phyloP scores from a whole-genome alignment of 192 early-diverging fungal genomes.

The Linderina pennispora region DNA sequence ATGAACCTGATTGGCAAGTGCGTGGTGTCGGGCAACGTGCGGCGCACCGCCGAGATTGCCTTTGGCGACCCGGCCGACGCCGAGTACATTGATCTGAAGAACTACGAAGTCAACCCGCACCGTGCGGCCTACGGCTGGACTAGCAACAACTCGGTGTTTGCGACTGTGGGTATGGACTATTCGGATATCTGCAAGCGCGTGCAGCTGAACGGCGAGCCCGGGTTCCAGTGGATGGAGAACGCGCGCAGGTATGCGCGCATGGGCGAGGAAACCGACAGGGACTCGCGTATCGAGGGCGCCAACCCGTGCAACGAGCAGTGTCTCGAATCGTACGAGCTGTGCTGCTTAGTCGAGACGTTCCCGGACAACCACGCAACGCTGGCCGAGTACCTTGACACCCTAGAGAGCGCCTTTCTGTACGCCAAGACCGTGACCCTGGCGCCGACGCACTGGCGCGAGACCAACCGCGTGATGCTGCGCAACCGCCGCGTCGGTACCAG shows the following conservation, averaged over 20 bases:
- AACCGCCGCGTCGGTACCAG: constrained; percentile 48
- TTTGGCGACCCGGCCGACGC: constrained; percentile 38
- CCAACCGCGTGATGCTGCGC: constrained; percentile 45
- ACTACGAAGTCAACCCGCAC: constrained; percentile 46
- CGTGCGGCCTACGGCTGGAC: constrained; percentile 46
- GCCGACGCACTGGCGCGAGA: constrained; percentile 42
- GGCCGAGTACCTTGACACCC: constrained; percentile 40
- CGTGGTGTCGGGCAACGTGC: constrained; percentile 48
- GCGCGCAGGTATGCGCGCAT: constrained; percentile 34
- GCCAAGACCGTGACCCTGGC: constrained; percentile 47
- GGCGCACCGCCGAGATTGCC: constrained; percentile 48
- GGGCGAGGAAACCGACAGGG: constrained; percentile 21
- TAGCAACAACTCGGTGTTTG: constrained; percentile 49
- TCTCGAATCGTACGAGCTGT: constrained; percentile 44
- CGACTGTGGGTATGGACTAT: constrained; percentile 43
- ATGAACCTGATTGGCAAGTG: constrained; percentile 52
- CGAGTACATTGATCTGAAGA: constrained; percentile 48
- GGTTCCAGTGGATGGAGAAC: constrained; percentile 48
- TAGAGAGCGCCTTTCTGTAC: constrained; percentile 43
- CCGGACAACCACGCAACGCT: constrained; percentile 28
- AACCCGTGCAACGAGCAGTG: constrained; percentile 49
- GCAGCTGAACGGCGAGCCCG: constrained; percentile 42
- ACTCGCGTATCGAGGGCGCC: constrained; percentile 31
- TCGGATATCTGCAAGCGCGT: constrained; percentile 17
- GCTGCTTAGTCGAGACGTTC: constrained; percentile 47